phyloP scores from a whole-genome alignment of 2,329 filamentous ascomycete genomes.

The Penicillium sp. region DNA sequence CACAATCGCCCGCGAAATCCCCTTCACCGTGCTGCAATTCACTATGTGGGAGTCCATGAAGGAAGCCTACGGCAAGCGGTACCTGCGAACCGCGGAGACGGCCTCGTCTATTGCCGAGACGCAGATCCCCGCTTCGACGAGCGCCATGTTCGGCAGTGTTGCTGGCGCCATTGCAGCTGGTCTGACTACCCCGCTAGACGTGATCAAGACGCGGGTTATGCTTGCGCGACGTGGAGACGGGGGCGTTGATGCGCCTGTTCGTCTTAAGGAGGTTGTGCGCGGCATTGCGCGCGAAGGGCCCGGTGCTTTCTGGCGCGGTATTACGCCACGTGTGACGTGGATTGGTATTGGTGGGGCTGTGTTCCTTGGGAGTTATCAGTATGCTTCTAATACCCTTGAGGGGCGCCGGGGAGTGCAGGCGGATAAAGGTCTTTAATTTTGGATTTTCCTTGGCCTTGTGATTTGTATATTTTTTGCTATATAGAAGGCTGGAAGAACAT shows the following conservation, averaged over 20 bases:
- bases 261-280: conserved; percentile 54
- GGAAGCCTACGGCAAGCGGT: conserved; percentile 43
- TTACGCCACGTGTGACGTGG: conserved; percentile 84
- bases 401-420: conserved; percentile 28
- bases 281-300: conserved; percentile 57
- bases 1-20: conserved; percentile 92
- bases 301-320: conserved; percentile 48
- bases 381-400: conserved; percentile 72
- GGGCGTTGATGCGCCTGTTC: conserved; percentile 39
- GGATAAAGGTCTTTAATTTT: conserved; percentile 4
- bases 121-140: conserved; percentile 68
- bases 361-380: conserved; percentile 91
- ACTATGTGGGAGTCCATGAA: conserved; percentile 96
- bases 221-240: conserved; percentile 67
- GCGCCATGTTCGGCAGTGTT: conserved; percentile 77
- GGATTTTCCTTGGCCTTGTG: not conserved
- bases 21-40: conserved; percentile 96
- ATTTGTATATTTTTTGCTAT: conserved; percentile 16
- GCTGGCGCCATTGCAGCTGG: conserved; percentile 83
- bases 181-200: conserved; percentile 88
- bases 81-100: conserved; percentile 42
- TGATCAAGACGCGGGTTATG: conserved; percentile 97
- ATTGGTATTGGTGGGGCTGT: conserved; percentile 93
- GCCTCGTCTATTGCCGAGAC: conserved; percentile 28
- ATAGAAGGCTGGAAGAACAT: conserved; percentile 9